Evolutionary conservation across 345 rosid genomes (phyloP).

Genomic region (Eutrema heterophyllum): DNA sequence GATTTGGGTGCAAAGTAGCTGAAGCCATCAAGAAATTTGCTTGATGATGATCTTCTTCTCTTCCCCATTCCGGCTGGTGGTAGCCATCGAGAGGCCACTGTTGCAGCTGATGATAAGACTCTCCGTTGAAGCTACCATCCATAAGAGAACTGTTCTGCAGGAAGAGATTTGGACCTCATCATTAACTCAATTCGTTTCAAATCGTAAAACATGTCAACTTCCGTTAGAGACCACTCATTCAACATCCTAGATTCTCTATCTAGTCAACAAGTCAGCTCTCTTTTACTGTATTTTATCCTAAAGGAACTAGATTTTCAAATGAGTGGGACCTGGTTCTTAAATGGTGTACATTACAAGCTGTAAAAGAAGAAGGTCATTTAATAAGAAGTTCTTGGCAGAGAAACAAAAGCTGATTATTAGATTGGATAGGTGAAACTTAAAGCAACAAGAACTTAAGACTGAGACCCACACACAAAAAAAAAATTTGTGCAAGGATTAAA

Average conservation of each 20-base stretch:
- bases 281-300: background rate
- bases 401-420: constrained; percentile 9
- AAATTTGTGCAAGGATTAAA: constrained; percentile 19
- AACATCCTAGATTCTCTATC: background rate
- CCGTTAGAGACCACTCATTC: background rate
- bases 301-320: background rate
- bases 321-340: constrained; percentile 20
- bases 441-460: constrained; percentile 22
- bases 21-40: constrained; percentile 27
- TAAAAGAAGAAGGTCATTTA: constrained; percentile 12
- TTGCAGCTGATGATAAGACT: constrained; percentile 40
- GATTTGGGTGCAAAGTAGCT: constrained; percentile 54
- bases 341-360: constrained; percentile 19
- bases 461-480: constrained; percentile 20
- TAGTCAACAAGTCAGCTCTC: constrained; percentile 13
- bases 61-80: constrained; percentile 60
- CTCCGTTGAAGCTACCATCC: constrained; percentile 53
- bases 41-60: constrained; percentile 45
- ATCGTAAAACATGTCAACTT: background rate
- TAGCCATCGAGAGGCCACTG: constrained; percentile 54
- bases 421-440: constrained; percentile 30
- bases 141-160: constrained; percentile 54
- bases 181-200: background rate
- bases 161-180: background rate
- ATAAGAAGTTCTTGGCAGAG: constrained; percentile 20